phyloP scores from a whole-genome alignment of 139 green algal species.

The Protoeuglena noctilucae region DNA sequence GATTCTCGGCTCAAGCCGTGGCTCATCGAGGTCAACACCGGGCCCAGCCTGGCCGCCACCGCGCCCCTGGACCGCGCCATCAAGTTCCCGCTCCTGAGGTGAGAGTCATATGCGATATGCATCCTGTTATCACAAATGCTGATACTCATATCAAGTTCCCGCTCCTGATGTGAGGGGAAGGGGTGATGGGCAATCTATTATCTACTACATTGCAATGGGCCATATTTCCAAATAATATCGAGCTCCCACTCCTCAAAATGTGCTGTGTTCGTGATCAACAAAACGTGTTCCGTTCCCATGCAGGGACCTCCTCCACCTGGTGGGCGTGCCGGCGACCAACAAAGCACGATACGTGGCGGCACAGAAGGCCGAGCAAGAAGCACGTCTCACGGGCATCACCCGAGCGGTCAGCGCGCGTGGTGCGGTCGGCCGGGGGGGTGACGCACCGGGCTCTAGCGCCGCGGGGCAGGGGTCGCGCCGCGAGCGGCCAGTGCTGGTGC shows the following conservation, averaged over 20 bases:
- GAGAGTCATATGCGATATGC: constrained; percentile 7
- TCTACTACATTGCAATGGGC: no score
- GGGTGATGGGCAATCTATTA: no score
- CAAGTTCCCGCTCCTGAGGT: constrained; percentile 21
- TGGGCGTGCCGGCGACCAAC: not conserved
- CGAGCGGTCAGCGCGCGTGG: not conserved
- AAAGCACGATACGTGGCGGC: not conserved
- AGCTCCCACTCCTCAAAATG: no score
- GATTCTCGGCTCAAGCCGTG: constrained; percentile 34
- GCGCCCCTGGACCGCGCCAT: constrained; percentile 28
- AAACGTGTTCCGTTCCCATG: no score
- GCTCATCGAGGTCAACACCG: constrained; percentile 51
- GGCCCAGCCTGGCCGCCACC: constrained; percentile 30
- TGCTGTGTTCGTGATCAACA: no score
- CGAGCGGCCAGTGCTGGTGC: not conserved
- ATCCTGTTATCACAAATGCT: not conserved
- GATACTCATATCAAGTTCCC: no score
- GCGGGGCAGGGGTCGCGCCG: not conserved
- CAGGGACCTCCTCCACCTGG: not conserved
- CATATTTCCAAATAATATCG: no score
- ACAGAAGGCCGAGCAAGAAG: no score
- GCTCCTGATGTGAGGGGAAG: no score
- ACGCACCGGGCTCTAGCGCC: not conserved
- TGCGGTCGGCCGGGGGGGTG: not conserved
- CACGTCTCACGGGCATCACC: no score